These are phyloP conservation scores for Penicillium sp. DNA, from an alignment of 2,329 filamentous ascomycete genomes.

Conservation along the genomic window DNA sequence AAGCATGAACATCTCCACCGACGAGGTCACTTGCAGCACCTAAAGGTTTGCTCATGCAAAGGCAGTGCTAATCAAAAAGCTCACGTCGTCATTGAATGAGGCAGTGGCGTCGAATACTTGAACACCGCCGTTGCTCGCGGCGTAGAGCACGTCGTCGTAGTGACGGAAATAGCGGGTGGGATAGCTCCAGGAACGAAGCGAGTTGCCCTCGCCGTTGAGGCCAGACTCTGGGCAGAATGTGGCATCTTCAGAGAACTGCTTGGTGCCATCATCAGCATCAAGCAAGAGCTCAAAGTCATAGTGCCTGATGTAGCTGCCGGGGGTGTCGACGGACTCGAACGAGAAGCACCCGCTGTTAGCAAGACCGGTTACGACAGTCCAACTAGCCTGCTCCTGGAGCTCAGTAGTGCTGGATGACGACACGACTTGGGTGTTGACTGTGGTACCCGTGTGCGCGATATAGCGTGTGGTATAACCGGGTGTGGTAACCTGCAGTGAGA, in stretches of 20 bases:
- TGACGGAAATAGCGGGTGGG: slow-evolving; percentile 13
- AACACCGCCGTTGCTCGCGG: slow-evolving; percentile 10
- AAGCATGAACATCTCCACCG: too few relatives aligned
- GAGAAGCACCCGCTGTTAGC: slow-evolving; percentile 12
- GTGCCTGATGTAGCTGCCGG: slow-evolving; percentile 12
- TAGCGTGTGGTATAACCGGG: slow-evolving; percentile 6
- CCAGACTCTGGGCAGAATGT: slow-evolving; percentile 11
- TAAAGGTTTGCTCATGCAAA: slow-evolving; percentile 20
- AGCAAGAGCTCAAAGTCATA: slow-evolving; percentile 9
- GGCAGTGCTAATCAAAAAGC: background rate
- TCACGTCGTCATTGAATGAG: slow-evolving; percentile 9
- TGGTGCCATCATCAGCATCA: slow-evolving; percentile 10
- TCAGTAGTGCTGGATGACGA: slow-evolving; percentile 3
- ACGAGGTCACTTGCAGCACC: too few relatives aligned
- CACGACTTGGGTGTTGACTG: slow-evolving; percentile 11
- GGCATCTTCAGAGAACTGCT: slow-evolving; percentile 12
- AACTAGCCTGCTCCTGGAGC: slow-evolving; percentile 9
- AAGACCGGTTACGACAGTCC: slow-evolving; percentile 10
- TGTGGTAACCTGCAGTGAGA: slow-evolving; percentile 9
- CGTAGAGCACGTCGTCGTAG: slow-evolving; percentile 9
- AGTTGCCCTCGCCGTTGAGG: slow-evolving; percentile 7
- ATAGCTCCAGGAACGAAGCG: slow-evolving; percentile 11
- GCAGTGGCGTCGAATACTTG: slow-evolving; percentile 4
- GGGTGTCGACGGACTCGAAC: slow-evolving; percentile 13
- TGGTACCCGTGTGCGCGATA: slow-evolving; percentile 7